Evolutionary conservation across 2,329 filamentous ascomycete genomes (phyloP), one percentile per base, ranked within the genome.

Genomic region (Talaromyces sp.): DNA sequence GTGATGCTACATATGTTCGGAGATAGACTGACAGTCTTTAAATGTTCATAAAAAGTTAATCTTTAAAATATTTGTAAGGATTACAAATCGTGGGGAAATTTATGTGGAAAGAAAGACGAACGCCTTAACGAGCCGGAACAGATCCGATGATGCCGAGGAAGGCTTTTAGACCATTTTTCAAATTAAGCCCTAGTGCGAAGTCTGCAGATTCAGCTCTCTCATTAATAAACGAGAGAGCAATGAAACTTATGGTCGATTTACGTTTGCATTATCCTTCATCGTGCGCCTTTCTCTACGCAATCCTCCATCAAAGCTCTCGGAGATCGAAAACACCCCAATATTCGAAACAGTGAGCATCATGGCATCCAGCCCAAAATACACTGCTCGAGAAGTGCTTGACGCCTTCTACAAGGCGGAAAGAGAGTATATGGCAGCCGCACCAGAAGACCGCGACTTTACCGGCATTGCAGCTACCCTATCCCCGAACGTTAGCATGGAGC

Each of bases 351-450:
- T 23, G 42, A 47, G n/a, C 42, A 47, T 47, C 10, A 58, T 58
- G 56, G 47, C 56, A 52, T 33, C 31, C 42, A 44, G 4, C 56
- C 8, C 52, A 23, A 66, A 66, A 42, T 61, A 70, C 52, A 71
- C 70, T 3, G 28, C 70, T 28, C 59, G 54, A 36, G 14, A 68
- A 40, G 68, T 76, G 1, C 68, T 75, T 2, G 64, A 72, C 1
- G 66, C 67, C 40, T 76, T 76, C 67, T 76, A 76, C 57, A 68
- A 67, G 6, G 75, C 73, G 12, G 75, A 77, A 59, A 67, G 67
- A 27, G 63, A 66, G 9, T 77, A 73, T 61, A 76, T 76, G 70
- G 65, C 71, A 2, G 63, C 72, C 0, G 56, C 71, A 3, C 65
- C 71, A 1, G 64, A 69, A 30, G 28, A 68, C 5, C 68, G 71